Conservation (phyloP, 2,329 filamentous ascomycete genomes). For the Cytospora leucostoma region DNA sequence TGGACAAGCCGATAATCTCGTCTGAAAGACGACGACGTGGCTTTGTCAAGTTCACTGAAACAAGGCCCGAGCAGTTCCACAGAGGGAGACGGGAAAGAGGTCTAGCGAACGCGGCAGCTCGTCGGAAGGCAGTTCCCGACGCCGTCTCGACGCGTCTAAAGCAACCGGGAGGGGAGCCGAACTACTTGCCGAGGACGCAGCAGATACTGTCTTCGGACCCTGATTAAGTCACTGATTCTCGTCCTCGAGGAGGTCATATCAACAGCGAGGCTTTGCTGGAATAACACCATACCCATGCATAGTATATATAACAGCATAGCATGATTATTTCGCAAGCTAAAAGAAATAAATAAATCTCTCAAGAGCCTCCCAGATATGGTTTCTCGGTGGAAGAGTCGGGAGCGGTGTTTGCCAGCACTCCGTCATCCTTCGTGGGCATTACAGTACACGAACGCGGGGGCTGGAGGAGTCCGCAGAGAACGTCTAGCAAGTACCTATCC, state of each 20-base stretch:
- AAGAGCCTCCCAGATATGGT: no score
- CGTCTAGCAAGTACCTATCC: not conserved
- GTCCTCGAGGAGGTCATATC: no score
- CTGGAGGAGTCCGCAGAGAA: not conserved
- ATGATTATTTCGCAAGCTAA: not conserved
- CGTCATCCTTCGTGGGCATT: not conserved
- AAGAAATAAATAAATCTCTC: no score
- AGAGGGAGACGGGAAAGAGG: not conserved
- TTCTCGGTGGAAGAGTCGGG: no score
- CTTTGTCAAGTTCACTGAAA: not conserved
- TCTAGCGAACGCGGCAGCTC: not conserved
- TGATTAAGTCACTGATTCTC: no score
- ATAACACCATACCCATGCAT: not conserved
- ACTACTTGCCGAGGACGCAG: conserved; percentile 7
- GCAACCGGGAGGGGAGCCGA: not conserved
- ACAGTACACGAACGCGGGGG: not conserved
- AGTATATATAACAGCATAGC: not conserved
- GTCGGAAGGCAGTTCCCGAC: not conserved
- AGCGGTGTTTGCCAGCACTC: not conserved
- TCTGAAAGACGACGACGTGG: no score
- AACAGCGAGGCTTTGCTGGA: not conserved
- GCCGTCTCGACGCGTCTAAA: not conserved
- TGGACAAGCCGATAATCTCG: not conserved
- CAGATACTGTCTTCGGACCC: not conserved
- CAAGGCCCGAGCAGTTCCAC: not conserved